Conservation (phyloP, 139 green algal genomes). For the Limnomonas spitsbergensis region DNA sequence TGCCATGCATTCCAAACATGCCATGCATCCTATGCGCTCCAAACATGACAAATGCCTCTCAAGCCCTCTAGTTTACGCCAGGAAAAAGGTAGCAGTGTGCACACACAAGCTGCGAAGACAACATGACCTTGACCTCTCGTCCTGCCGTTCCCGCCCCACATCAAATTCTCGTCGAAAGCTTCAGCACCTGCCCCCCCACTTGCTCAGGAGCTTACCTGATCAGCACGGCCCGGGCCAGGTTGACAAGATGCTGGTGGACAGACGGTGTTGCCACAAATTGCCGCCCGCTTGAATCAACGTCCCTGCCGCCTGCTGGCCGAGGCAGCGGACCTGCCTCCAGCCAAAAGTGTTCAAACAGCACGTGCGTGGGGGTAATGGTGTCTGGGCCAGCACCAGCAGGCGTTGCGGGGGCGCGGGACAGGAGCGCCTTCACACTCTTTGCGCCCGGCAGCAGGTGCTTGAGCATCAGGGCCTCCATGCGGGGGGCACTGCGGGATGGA, state of each 20-base stretch:
- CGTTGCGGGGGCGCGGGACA: conserved; percentile 52
- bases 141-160: no score
- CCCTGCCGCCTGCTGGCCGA: conserved; percentile 38
- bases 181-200: no score
- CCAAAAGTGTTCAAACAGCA: conserved; percentile 95
- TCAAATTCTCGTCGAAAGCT: no score
- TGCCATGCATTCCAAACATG: no score
- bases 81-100: no score
- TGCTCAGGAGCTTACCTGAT: conserved; percentile 56
- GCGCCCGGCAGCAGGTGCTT: conserved; percentile 38
- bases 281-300: conserved; percentile 50
- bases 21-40: no score
- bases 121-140: no score
- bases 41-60: no score
- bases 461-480: conserved; percentile 71
- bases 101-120: no score
- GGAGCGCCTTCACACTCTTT: conserved; percentile 29
- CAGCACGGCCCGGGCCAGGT: conserved; percentile 87
- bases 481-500: conserved; percentile 8
- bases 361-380: conserved; percentile 33
- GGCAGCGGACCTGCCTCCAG: conserved; percentile 67
- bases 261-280: conserved; percentile 84
- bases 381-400: conserved; percentile 27
- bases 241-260: conserved; percentile 77
- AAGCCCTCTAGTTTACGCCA: no score